Base-by-base conservation (phyloP, 202 grass and related monocot species). In the Brachypodium distachyon region DNA sequence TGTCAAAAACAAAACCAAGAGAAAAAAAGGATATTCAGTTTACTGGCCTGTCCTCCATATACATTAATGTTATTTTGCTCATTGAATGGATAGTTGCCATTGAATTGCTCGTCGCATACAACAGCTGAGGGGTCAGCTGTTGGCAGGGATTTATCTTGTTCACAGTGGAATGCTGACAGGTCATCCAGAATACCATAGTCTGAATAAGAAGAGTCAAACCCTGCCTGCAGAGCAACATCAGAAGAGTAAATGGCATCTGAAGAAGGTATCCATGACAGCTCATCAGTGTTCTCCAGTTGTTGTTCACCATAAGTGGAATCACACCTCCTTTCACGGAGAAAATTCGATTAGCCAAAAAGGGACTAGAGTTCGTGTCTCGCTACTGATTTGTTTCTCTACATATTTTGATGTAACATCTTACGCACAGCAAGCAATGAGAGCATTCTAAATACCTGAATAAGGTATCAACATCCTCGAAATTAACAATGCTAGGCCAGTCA, bases 401-500 rank as follows among this genome's bases (percentile, higher is more conserved):
- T n/a, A 67, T 27, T 12, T 75, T 43, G 31, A 47, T 13, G 0
- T 22, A 44, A 75, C 17, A 67, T 46, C 27, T 69, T 69, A 31
- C 3, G 25, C 19, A 39, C 4, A 77, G 8, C 7, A 34, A 72
- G 13, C 17, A 74, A 62, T 0, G 23, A 16, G 48, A 18, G 55
- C 17, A 67, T 64, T 88, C 41, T 26, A 63, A 71, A 74, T 92
- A 97, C 94, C 94, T 97, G 91, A 97, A 97, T 52, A 94, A 70
- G 78, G 72, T 92, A 47, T 94, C 94, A 6, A 97, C 82, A 62
- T 94, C 94, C 78, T 92, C 91, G 28, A 94, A 97, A 88, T 92
- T 97, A 61, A 92, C 94, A 59, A 97, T 94, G 60, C 79, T 70
- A 54, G 86, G 89, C 94, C 94, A 97, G 60, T 97, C 91, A 28